These are phyloP conservation scores for Conticribra guillardii DNA, from an alignment of 108 stramenopile genomes.

Conservation along the genomic window DNA sequence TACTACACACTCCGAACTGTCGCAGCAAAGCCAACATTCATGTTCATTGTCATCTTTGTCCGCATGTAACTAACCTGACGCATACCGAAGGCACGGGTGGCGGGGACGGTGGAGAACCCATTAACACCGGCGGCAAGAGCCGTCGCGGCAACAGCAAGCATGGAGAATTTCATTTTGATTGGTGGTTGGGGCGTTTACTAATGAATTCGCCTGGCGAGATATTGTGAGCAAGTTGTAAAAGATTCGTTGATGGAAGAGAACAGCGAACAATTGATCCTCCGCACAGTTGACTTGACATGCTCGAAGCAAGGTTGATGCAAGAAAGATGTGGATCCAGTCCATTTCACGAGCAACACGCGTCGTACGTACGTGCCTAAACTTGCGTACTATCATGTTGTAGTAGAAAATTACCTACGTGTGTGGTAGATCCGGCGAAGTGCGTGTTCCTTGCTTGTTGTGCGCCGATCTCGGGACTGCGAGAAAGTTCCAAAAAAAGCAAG, in stretches of 20 bases:
- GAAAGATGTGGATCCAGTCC: no score
- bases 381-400: no score
- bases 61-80: slow-evolving; percentile 54
- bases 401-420: no score
- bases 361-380: no score
- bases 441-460: no score
- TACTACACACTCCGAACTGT: no score
- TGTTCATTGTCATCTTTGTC: no score
- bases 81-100: slow-evolving; percentile 48
- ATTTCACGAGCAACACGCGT: no score
- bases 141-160: slow-evolving; percentile 72
- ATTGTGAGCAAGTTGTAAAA: slow-evolving; percentile 1
- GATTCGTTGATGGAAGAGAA: background rate
- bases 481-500: background rate
- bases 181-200: background rate
- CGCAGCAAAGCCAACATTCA: no score
- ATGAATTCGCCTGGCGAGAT: slow-evolving; percentile 4
- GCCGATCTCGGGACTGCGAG: no score
- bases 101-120: slow-evolving; percentile 60
- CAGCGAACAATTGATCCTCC: background rate
- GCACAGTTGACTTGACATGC: background rate
- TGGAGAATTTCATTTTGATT: slow-evolving; percentile 84
- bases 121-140: slow-evolving; percentile 72
- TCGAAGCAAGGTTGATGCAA: background rate
- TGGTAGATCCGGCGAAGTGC: no score